A percentile compares a stretch with the other conserved stretches of the same genome.
Conservation (phyloP, 306 rosid species). For the Ochetophila trinervis region DNA sequence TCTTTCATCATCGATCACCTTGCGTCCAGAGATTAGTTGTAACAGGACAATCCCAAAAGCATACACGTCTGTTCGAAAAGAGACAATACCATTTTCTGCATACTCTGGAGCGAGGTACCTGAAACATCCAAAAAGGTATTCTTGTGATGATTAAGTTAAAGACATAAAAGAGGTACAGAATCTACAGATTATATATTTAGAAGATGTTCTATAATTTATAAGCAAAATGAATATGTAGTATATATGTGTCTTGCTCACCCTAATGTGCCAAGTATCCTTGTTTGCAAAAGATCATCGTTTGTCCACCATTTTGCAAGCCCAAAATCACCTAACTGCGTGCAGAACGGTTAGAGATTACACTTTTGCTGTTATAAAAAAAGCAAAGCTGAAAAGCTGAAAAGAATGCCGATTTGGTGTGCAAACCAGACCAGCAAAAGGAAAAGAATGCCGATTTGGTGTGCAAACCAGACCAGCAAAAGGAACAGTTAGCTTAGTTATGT, state of each 20-base stretch:
- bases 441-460: too few relatives aligned
- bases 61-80: constrained; percentile 66
- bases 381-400: too few relatives aligned
- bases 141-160: not conserved
- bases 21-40: constrained; percentile 71
- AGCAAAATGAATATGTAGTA: too few relatives aligned
- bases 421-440: too few relatives aligned
- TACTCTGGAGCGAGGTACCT: constrained; percentile 87
- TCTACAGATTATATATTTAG: too few relatives aligned
- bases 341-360: too few relatives aligned
- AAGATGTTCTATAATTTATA: not conserved
- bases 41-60: constrained; percentile 64
- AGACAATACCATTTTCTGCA: constrained; percentile 68
- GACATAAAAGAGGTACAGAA: not conserved
- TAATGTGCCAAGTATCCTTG: constrained; percentile 78
- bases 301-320: constrained; percentile 81
- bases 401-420: too few relatives aligned
- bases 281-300: constrained; percentile 43
- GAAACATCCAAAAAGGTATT: constrained; percentile 18
- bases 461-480: too few relatives aligned
- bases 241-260: constrained; percentile 47
- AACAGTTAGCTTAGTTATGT: too few relatives aligned
- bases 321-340: constrained; percentile 74
- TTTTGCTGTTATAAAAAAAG: too few relatives aligned
- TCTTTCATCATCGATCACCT: constrained; percentile 33